Evolutionary conservation across 371 early-diverging fungal species (phyloP).

Genomic region (Apophysomyces variabilis): DNA sequence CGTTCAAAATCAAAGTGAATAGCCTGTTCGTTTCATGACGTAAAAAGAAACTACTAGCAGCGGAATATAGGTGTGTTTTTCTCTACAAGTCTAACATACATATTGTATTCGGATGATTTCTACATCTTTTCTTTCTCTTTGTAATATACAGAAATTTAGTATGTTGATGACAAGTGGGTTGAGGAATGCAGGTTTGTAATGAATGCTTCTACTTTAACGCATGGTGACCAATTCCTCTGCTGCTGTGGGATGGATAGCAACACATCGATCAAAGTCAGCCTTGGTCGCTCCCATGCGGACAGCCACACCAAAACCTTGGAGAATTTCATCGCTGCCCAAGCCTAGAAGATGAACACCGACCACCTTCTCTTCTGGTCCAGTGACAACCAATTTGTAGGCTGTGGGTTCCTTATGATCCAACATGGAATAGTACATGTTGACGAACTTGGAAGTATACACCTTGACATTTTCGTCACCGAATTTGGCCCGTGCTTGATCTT

Average conservation of each 20-base stretch:
- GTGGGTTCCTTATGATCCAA: conserved; percentile 89
- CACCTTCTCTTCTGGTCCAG: conserved; percentile 88
- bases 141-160: too few relatives aligned
- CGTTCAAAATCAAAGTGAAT: too few relatives aligned
- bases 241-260: conserved; percentile 98
- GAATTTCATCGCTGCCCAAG: conserved; percentile 88
- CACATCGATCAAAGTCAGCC: conserved; percentile 90
- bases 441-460: conserved; percentile 84
- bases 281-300: conserved; percentile 95
- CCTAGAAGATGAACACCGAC: conserved; percentile 97
- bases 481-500: conserved; percentile 75
- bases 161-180: too few relatives aligned
- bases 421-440: conserved; percentile 92
- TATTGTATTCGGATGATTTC: too few relatives aligned
- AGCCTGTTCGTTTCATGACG: too few relatives aligned
- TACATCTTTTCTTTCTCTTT: too few relatives aligned
- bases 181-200: too few relatives aligned
- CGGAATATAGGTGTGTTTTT: too few relatives aligned
- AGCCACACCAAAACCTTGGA: conserved; percentile 89
- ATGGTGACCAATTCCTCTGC: conserved; percentile 83
- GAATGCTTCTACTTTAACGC: too few relatives aligned
- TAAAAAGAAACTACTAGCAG: too few relatives aligned
- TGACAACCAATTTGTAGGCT: conserved; percentile 87
- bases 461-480: conserved; percentile 83
- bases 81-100: too few relatives aligned